phyloP scores from a whole-genome alignment of 164 flowering plant species.

The Dillenia suffruticosa region DNA sequence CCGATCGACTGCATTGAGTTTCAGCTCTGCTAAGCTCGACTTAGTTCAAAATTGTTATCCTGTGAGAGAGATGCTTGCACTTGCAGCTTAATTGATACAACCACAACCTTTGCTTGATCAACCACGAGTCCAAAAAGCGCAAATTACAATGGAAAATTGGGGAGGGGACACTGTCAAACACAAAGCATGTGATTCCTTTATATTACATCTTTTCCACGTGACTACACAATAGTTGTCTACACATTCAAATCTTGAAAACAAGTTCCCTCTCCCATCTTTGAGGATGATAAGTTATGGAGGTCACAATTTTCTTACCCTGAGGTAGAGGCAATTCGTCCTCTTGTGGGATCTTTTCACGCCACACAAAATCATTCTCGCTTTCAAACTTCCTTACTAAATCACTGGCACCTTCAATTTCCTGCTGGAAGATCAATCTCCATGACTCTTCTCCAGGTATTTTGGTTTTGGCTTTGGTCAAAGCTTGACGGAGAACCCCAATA shows the following conservation, averaged over 20 bases:
- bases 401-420: conserved; percentile 28
- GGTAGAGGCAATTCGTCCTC: conserved; percentile 41
- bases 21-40: too few species aligned
- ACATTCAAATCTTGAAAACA: conserved; percentile 32
- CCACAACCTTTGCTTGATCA: too few species aligned
- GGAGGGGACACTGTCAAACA: too few species aligned
- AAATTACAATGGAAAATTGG: too few species aligned
- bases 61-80: too few species aligned
- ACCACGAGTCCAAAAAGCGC: too few species aligned
- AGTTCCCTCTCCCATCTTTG: conserved; percentile 39
- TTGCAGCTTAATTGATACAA: too few species aligned
- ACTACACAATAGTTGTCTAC: neutral
- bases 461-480: conserved; percentile 24
- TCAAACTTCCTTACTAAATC: conserved; percentile 42
- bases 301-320: conserved; percentile 46
- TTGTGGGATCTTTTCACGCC: conserved; percentile 38
- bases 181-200: too few species aligned
- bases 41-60: too few species aligned
- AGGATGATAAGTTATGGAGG: conserved; percentile 34
- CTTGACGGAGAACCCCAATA: conserved; percentile 45
- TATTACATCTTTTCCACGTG: too few species aligned
- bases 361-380: conserved; percentile 52
- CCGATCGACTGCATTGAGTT: too few species aligned
- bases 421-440: conserved; percentile 33
- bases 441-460: conserved; percentile 40